These are phyloP conservation scores for Coemansia sp. DNA, from an alignment of 192 early-diverging fungal species.

Conservation along the genomic window DNA sequence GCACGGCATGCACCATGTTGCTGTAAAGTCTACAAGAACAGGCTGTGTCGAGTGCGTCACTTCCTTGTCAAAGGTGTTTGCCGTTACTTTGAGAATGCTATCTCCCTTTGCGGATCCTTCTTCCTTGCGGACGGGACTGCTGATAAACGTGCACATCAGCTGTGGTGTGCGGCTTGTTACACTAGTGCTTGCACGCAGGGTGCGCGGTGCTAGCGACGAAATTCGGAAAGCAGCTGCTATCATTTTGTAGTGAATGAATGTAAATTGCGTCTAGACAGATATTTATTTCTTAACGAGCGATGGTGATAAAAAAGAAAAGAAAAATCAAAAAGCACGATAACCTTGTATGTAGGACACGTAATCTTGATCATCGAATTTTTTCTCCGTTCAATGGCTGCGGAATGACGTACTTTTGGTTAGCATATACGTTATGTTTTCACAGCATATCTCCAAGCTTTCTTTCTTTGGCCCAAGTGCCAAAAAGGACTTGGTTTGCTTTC, in stretches of 20 bases:
- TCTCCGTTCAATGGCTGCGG: too few species aligned
- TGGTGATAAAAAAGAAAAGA: neutral
- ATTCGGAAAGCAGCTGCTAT: neutral
- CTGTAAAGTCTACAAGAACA: constrained; percentile 75
- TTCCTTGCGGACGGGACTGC: neutral
- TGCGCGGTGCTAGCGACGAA: too few species aligned
- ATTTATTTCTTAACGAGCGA: too few species aligned
- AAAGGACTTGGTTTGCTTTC: too few species aligned
- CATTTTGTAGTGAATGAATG: neutral
- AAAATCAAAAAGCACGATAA: neutral
- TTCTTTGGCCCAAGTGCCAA: too few species aligned
- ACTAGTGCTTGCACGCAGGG: neutral
- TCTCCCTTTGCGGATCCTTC: constrained; percentile 2
- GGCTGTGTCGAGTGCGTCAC: constrained; percentile 63
- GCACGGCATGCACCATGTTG: constrained; percentile 85
- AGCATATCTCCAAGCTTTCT: too few species aligned
- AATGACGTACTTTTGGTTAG: too few species aligned
- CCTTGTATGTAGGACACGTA: too few species aligned
- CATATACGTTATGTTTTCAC: too few species aligned
- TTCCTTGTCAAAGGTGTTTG: constrained; percentile 59
- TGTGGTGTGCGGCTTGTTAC: neutral
- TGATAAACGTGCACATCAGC: neutral
- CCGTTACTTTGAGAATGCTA: neutral
- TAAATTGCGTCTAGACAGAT: neutral
- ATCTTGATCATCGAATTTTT: too few species aligned